phyloP scores from a whole-genome alignment of 1,284 basidiomycete species.

The Trametes hirsuta region DNA sequence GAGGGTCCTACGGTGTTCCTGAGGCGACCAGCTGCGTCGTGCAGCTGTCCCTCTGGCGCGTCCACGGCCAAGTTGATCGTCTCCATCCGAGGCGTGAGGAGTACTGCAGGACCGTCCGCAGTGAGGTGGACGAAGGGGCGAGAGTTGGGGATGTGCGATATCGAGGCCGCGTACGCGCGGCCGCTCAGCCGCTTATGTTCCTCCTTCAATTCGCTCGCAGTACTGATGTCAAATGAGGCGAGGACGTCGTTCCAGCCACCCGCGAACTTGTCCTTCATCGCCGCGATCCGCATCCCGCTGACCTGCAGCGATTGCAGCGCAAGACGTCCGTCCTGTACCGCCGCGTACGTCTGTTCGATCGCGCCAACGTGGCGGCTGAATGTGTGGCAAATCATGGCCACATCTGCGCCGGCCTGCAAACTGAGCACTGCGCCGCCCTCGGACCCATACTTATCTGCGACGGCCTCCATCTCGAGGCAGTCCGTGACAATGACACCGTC shows the following conservation, averaged over 20 bases:
- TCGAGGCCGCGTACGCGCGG: slow-evolving; percentile 50
- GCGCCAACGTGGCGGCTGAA: slow-evolving; percentile 55
- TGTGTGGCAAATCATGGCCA: slow-evolving; percentile 73
- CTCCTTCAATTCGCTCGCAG: slow-evolving; percentile 42
- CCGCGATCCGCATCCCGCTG: slow-evolving; percentile 49
- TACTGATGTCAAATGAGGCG: slow-evolving; percentile 30
- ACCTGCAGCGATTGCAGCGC: slow-evolving; percentile 40
- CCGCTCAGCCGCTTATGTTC: slow-evolving; percentile 46
- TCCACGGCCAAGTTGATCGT: slow-evolving; percentile 66
- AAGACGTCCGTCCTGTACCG: slow-evolving; percentile 47
- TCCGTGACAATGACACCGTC: slow-evolving; percentile 65
- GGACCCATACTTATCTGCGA: slow-evolving; percentile 55
- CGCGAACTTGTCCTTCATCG: slow-evolving; percentile 54
- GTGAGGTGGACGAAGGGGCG: slow-evolving; percentile 41
- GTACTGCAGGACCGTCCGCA: slow-evolving; percentile 35
- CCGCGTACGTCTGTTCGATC: slow-evolving; percentile 52
- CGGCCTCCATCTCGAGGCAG: slow-evolving; percentile 74
- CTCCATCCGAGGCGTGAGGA: slow-evolving; percentile 61
- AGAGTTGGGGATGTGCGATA: slow-evolving; percentile 49
- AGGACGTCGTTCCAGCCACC: slow-evolving; percentile 49
- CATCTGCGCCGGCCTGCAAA: slow-evolving; percentile 63
- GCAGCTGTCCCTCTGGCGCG: slow-evolving; percentile 50
- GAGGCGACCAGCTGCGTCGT: slow-evolving; percentile 45
- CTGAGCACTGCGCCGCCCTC: slow-evolving; percentile 57
- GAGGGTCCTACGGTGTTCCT: slow-evolving; percentile 61